phyloP scores from a whole-genome alignment of 2,329 filamentous ascomycete genomes.

The Colletotrichum phormii region DNA sequence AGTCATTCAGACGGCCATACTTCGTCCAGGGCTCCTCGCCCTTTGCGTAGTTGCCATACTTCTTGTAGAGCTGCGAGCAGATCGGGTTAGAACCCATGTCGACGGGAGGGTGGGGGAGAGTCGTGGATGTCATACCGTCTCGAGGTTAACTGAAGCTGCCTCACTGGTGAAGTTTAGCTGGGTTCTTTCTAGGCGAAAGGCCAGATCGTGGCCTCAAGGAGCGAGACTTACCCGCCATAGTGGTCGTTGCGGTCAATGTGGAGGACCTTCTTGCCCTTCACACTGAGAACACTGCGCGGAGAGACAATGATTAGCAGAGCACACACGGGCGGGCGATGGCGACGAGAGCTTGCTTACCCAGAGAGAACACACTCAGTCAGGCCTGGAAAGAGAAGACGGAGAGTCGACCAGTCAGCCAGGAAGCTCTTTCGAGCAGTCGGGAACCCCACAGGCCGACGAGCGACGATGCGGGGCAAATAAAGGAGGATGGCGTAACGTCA shows the following conservation, averaged over 20 bases:
- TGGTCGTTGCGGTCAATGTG: conserved; percentile 99
- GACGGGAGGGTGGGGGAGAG: conserved; percentile 43
- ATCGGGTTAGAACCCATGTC: conserved; percentile 29
- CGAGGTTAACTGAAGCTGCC: conserved; percentile 95
- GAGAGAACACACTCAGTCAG: conserved; percentile 99
- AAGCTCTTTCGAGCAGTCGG: conserved; percentile 40
- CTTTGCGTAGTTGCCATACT: conserved; percentile 84
- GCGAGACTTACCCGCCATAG: conserved; percentile 86
- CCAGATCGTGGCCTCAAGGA: conserved; percentile 19
- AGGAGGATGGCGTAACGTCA: conserved; percentile 49
- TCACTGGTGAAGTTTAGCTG: conserved; percentile 67
- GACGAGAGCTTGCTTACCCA: conserved; percentile 70
- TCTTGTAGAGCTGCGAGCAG: conserved; percentile 85
- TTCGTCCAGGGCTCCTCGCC: conserved; percentile 97
- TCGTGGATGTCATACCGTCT: conserved; percentile 70
- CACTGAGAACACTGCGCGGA: conserved; percentile 82
- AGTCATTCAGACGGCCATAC: conserved; percentile 96
- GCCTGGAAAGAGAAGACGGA: conserved; percentile 64
- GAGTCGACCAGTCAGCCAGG: conserved; percentile 40
- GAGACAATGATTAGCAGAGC: conserved; percentile 12
- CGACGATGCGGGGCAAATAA: conserved; percentile 42
- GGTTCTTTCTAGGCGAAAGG: background rate
- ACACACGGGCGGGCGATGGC: background rate
- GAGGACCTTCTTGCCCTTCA: conserved; percentile 98
- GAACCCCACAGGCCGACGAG: conserved; percentile 36